These are phyloP conservation scores for Kitagawia praeruptora DNA, from an alignment of 129 eudicot species.

Conservation along the genomic window DNA sequence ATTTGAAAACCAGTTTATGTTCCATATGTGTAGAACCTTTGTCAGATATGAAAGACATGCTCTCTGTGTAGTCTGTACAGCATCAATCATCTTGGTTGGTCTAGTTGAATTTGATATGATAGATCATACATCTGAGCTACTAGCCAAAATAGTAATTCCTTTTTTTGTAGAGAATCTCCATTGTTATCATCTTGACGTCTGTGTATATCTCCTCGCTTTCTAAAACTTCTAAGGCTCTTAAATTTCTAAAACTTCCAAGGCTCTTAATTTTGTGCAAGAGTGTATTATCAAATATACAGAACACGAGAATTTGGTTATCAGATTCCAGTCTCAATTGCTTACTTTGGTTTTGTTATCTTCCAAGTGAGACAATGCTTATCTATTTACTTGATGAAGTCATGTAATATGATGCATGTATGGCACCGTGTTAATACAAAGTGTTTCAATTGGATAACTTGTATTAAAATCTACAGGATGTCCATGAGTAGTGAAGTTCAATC, in stretches of 20 bases:
- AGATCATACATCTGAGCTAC: background rate
- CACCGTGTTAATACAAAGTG: background rate
- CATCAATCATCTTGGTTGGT: background rate
- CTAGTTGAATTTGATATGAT: background rate
- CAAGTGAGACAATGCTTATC: background rate
- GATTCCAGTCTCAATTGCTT: background rate
- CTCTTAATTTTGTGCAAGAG: background rate
- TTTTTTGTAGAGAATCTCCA: background rate
- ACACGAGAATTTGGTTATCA: background rate
- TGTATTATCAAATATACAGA: background rate
- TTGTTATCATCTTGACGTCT: background rate
- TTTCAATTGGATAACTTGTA: background rate
- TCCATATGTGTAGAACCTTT: background rate
- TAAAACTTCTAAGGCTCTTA: background rate
- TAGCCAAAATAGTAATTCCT: background rate
- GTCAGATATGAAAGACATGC: background rate
- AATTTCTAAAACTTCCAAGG: too few species aligned
- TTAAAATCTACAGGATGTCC: slow-evolving; percentile 45
- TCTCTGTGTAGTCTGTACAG: background rate
- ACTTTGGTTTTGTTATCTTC: background rate
- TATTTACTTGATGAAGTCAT: background rate
- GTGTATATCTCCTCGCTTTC: background rate
- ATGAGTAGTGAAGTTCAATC: slow-evolving; percentile 90
- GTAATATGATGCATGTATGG: background rate
- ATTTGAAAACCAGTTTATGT: background rate